Conservation (phyloP, 768 basidiomycete species). For the Mycena maculata region DNA sequence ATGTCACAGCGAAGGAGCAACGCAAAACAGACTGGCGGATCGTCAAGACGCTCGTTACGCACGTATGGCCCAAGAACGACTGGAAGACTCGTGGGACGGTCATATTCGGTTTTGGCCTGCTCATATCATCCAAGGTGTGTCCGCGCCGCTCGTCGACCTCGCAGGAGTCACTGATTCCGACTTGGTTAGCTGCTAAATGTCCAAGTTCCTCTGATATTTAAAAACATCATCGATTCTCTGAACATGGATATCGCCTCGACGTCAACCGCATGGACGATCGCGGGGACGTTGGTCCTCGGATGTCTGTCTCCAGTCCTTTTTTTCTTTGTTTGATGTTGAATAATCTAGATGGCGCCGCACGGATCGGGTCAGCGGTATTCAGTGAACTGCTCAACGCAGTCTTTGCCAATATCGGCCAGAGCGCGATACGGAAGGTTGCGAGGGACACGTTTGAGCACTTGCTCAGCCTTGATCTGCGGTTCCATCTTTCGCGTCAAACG, state of each 20-base stretch:
- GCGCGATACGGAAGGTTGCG: slow-evolving; percentile 93
- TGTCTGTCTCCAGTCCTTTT: slow-evolving; percentile 68
- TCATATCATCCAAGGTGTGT: slow-evolving; percentile 87
- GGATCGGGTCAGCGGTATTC: slow-evolving; percentile 90
- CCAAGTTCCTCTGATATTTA: slow-evolving; percentile 98
- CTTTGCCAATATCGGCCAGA: slow-evolving; percentile 95
- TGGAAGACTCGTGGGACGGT: slow-evolving; percentile 87
- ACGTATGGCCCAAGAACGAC: slow-evolving; percentile 93
- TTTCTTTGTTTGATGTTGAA: slow-evolving; percentile 17
- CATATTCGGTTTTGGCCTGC: slow-evolving; percentile 80
- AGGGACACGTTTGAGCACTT: slow-evolving; percentile 96
- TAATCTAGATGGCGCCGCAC: slow-evolving; percentile 84
- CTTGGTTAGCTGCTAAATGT: slow-evolving; percentile 86
- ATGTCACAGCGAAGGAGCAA: slow-evolving; percentile 51
- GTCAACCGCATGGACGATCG: slow-evolving; percentile 90
- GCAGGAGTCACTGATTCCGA: too few species aligned
- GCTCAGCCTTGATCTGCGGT: slow-evolving; percentile 88
- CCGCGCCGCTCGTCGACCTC: slow-evolving; percentile 7
- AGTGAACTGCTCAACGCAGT: slow-evolving; percentile 94
- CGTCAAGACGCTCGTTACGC: slow-evolving; percentile 81
- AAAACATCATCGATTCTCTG: slow-evolving; percentile 87
- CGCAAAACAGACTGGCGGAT: slow-evolving; percentile 88
- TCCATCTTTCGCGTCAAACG: slow-evolving; percentile 93
- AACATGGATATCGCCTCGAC: slow-evolving; percentile 82
- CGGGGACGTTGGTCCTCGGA: slow-evolving; percentile 89